Conservation (phyloP, 2,329 filamentous ascomycete species). For the Trichophyton rubrum region DNA sequence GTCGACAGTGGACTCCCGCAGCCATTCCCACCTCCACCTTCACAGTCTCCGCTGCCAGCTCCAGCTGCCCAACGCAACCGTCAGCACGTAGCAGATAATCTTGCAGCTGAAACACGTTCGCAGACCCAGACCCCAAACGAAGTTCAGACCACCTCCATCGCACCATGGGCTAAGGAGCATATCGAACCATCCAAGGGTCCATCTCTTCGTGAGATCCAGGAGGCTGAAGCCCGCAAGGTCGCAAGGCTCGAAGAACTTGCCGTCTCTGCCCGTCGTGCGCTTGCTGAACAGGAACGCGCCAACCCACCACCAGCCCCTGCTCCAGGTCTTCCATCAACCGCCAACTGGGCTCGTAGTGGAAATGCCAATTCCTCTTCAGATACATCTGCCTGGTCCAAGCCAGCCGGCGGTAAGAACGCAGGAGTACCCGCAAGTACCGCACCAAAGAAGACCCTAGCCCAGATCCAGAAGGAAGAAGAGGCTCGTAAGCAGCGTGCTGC, state of each 20-base stretch:
- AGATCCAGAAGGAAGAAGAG: constrained; percentile 96
- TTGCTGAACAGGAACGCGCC: constrained; percentile 66
- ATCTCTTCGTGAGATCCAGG: constrained; percentile 91
- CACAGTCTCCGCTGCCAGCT: constrained; percentile 70
- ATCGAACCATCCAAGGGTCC: constrained; percentile 65
- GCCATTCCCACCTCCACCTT: constrained; percentile 56
- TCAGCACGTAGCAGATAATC: constrained; percentile 68
- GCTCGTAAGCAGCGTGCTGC: constrained; percentile 65
- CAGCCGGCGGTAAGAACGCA: constrained; percentile 31
- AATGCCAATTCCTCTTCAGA: constrained; percentile 54
- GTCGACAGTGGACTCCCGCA: constrained; percentile 54
- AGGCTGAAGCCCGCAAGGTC: constrained; percentile 83
- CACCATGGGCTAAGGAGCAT: constrained; percentile 87
- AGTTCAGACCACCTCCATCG: constrained; percentile 58
- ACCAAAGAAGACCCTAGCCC: constrained; percentile 78
- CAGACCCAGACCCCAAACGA: constrained; percentile 63
- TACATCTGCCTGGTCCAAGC: constrained; percentile 40
- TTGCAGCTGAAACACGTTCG: constrained; percentile 54
- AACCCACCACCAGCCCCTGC: constrained; percentile 52
- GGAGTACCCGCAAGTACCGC: constrained; percentile 27
- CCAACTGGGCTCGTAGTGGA: constrained; percentile 70
- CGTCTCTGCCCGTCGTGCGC: constrained; percentile 60
- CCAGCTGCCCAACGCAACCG: constrained; percentile 75
- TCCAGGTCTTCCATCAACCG: constrained; percentile 71
- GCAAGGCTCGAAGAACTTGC: constrained; percentile 77